Evolutionary conservation across 495 filamentous ascomycete genomes (phyloP).

Genomic region (Penicillium turbatum): DNA sequence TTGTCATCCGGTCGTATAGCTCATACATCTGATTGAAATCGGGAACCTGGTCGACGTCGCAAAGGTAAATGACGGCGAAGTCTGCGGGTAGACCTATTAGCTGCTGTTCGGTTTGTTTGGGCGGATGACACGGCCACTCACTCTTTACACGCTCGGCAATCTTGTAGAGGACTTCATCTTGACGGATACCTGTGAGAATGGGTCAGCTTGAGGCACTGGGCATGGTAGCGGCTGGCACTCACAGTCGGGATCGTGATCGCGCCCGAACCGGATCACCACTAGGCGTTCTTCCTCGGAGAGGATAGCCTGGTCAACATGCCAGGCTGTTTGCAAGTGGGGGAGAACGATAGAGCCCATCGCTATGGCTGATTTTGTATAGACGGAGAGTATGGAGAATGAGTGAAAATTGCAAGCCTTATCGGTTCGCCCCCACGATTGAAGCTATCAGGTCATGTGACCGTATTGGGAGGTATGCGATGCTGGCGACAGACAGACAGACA

Average conservation of each 20-base stretch:
- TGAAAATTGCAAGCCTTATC: conserved; percentile 23
- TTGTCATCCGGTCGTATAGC: conserved; percentile 66
- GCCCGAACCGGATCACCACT: conserved; percentile 91
- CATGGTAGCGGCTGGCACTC: conserved; percentile 2
- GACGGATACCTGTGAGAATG: conserved; percentile 61
- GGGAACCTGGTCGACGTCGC: conserved; percentile 91
- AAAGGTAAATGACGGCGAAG: conserved; percentile 87
- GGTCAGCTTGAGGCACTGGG: conserved; percentile 15
- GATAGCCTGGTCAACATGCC: conserved; percentile 95
- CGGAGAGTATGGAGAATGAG: neutral
- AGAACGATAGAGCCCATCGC: conserved; percentile 88
- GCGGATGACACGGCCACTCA: conserved; percentile 13
- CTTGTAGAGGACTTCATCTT: conserved; percentile 90
- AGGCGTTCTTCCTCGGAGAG: conserved; percentile 90
- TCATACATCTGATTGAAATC: conserved; percentile 97
- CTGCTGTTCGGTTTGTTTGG: neutral
- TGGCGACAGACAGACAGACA: neutral
- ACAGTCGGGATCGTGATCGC: conserved; percentile 68
- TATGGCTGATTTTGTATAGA: neutral
- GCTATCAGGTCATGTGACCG: conserved; percentile 18
- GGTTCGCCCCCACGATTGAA: conserved; percentile 20
- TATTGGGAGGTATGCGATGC: neutral
- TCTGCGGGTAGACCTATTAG: conserved; percentile 17
- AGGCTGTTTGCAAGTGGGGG: conserved; percentile 86
- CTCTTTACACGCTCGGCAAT: conserved; percentile 47